Evolutionary conservation across 2,329 filamentous ascomycete genomes (phyloP).

Genomic region (Claviceps monticola): DNA sequence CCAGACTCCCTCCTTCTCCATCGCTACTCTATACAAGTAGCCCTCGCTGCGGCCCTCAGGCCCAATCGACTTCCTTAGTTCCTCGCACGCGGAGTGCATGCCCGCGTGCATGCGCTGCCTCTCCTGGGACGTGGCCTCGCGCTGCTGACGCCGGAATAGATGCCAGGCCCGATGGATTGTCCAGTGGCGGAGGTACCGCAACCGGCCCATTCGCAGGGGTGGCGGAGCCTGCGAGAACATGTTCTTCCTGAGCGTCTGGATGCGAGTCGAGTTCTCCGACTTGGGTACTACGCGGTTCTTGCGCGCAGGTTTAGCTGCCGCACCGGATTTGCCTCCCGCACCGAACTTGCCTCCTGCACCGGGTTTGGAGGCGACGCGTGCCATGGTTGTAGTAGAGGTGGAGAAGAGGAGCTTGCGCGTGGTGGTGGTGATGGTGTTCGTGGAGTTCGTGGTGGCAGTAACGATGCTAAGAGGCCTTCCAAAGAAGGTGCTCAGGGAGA

Average conservation of each 20-base stretch:
- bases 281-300: slow-evolving; percentile 16
- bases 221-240: slow-evolving; percentile 39
- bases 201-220: slow-evolving; percentile 78
- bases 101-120: slow-evolving; percentile 67
- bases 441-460: not conserved
- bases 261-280: slow-evolving; percentile 27
- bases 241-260: slow-evolving; percentile 31
- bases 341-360: slow-evolving; percentile 12
- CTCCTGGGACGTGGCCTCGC: slow-evolving; percentile 49
- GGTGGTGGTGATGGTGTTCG: slow-evolving; percentile 3
- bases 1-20: slow-evolving; percentile 83
- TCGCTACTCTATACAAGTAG: slow-evolving; percentile 70
- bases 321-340: slow-evolving; percentile 11
- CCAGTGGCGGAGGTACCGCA: slow-evolving; percentile 86
- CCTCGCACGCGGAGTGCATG: slow-evolving; percentile 79
- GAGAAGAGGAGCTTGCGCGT: slow-evolving; percentile 16
- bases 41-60: slow-evolving; percentile 47
- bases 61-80: slow-evolving; percentile 49
- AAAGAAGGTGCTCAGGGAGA: slow-evolving; percentile 19
- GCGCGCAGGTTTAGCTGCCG: slow-evolving; percentile 13
- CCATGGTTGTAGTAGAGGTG: slow-evolving; percentile 17
- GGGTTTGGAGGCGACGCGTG: slow-evolving; percentile 16
- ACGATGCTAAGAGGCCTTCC: not conserved
- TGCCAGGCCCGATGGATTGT: slow-evolving; percentile 96
- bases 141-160: slow-evolving; percentile 58